Percentiles rank a stretch among this genome's conserved stretches.
Evolutionary conservation across 106 monocot genomes (phyloP).

Genomic region (Posidonia australis): DNA sequence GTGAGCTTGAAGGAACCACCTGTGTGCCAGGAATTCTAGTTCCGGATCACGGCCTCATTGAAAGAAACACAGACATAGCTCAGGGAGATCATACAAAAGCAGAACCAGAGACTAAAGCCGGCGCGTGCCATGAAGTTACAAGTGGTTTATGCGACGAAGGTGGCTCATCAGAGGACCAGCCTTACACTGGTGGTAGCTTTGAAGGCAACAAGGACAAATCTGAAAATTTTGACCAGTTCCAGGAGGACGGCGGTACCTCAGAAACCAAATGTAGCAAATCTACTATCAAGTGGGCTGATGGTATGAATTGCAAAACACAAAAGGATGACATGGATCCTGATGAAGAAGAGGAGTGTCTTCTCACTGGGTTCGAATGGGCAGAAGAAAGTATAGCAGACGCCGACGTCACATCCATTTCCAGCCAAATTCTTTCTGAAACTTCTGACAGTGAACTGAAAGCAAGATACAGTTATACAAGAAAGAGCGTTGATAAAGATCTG

Average conservation of each 20-base stretch:
- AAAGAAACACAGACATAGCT: neutral
- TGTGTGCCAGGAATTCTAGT: neutral
- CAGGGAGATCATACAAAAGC: neutral
- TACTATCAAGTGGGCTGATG: neutral
- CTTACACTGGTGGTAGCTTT: neutral
- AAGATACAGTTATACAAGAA: conserved; percentile 6
- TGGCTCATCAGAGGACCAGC: neutral
- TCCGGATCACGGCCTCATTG: neutral
- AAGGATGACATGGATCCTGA: neutral
- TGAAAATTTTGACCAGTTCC: too few relatives aligned
- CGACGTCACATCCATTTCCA: neutral
- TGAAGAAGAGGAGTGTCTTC: neutral
- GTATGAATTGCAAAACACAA: neutral
- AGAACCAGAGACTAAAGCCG: neutral
- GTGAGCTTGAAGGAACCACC: neutral
- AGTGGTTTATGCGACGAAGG: neutral
- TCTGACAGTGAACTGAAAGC: neutral
- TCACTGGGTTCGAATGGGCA: neutral
- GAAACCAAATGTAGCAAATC: neutral
- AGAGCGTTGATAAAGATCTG: conserved; percentile 10
- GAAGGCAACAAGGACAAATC: neutral
- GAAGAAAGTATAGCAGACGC: neutral
- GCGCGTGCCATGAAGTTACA: neutral
- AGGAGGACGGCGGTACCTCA: neutral
- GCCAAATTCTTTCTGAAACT: neutral